phyloP scores from a whole-genome alignment of 768 basidiomycete species.

The Leccinum variicolor region DNA sequence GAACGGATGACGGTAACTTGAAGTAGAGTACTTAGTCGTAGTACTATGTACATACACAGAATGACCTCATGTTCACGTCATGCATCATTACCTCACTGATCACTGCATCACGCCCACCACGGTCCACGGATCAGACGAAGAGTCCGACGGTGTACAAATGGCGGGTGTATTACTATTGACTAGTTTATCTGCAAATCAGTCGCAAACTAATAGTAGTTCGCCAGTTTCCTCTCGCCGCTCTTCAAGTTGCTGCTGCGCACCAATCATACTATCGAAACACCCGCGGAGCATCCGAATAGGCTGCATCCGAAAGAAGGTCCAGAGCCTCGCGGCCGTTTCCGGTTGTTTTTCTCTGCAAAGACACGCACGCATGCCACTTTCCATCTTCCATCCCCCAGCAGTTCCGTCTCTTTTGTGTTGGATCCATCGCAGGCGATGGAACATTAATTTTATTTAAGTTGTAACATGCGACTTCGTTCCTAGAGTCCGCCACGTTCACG shows the following conservation, averaged over 20 bases:
- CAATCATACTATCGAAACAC: background rate
- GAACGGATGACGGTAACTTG: too few relatives aligned
- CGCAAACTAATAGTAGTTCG: background rate
- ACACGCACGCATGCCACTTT: background rate
- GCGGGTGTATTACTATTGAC: background rate
- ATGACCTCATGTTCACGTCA: background rate
- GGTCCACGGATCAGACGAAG: background rate
- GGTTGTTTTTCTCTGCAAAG: background rate
- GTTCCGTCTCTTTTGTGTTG: conserved; percentile 10
- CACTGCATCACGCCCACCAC: background rate
- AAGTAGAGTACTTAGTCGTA: too few relatives aligned
- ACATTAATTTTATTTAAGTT: background rate
- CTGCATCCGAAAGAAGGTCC: background rate
- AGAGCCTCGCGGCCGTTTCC: background rate
- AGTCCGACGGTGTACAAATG: background rate
- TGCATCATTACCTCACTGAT: background rate
- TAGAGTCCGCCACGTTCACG: background rate
- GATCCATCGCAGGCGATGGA: background rate
- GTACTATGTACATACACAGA: too few relatives aligned
- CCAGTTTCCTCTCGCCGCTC: background rate
- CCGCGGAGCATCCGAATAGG: background rate
- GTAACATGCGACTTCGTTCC: background rate
- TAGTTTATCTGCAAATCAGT: background rate
- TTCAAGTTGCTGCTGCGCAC: background rate
- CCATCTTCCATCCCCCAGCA: background rate